Base-by-base conservation (phyloP, 2,329 filamentous ascomycete species). In the Arthrobotrys pseudoclavata region DNA sequence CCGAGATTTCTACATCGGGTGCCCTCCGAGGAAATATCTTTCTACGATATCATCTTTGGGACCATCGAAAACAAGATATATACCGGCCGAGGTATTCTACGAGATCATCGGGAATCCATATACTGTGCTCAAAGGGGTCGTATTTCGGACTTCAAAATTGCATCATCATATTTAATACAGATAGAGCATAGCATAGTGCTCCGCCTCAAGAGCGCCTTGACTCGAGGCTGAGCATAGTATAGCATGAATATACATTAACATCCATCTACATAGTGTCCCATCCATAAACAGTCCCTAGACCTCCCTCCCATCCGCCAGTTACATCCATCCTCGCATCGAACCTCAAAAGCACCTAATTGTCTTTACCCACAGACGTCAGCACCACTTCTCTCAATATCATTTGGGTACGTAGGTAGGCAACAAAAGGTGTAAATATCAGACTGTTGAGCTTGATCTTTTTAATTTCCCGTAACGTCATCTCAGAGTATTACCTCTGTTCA, bases 401-500 rank as follows among this genome's bases (percentile, higher is more conserved):
- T 15, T 40, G 12, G 15, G 12, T 34, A 15, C 31, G n/a, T 2
- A 57, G 7, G n/a, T 18, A 42, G 3, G 3, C 18, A 53, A 18
- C 7, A 69, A 29, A 26, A 12, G n/a, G 12, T 42, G 34, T 22
- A 53, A 15, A 61, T 42, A 42, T 68, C 74, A 77, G 74, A 77
- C 74, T 77, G 74, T 77, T 77, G 74, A 77, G 74, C 74, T 77
- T 77, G 74, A 77, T 67, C 70, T 67, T 69, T 61, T 66, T 67
- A 53, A 53, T 66, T 71, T 62, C 26, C 69, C 61, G 18, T 60
- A 60, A 60, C 55, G 69, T 77, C 74, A 77, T 77, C 45, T 62
- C 61, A 63, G 40, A 42, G 45, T 45, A 53, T 40, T 45, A 57
- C 67, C 48, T 67, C 63, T 53, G 61, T 40, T 68, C 47, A 47